Percentiles rank a stretch among this genome's conserved stretches.
These are phyloP conservation scores for Clarireedia hainanense DNA, from an alignment of 2,329 filamentous ascomycete species.

Conservation along the genomic window DNA sequence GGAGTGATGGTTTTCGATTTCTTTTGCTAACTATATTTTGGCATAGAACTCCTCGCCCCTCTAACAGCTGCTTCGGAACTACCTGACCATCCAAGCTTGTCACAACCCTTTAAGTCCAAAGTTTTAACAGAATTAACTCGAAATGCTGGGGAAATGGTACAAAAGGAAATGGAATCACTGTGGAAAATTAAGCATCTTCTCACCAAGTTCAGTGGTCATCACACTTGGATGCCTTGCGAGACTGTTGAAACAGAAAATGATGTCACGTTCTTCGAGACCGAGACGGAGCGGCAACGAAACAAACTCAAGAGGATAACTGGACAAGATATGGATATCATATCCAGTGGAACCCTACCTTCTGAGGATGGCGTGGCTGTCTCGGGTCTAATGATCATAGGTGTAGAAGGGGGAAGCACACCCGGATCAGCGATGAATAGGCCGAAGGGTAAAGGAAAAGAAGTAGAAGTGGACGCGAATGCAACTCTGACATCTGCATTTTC, in stretches of 20 bases:
- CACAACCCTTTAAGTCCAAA: slow-evolving; percentile 65
- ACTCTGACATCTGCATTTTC: background rate
- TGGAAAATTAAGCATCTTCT: slow-evolving; percentile 69
- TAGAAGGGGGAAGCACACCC: slow-evolving; percentile 1
- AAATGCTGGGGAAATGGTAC: slow-evolving; percentile 63
- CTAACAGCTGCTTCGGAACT: slow-evolving; percentile 69
- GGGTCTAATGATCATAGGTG: slow-evolving; percentile 5
- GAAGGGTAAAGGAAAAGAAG: slow-evolving; percentile 1
- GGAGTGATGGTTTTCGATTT: background rate
- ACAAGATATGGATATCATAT: slow-evolving; percentile 22
- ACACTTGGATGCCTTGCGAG: slow-evolving; percentile 56
- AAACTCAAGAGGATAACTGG: slow-evolving; percentile 17
- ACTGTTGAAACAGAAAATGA: slow-evolving; percentile 50
- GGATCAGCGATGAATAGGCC: background rate
- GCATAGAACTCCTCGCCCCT: slow-evolving; percentile 62
- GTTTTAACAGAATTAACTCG: slow-evolving; percentile 63
- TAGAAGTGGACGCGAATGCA: background rate
- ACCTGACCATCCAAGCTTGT: slow-evolving; percentile 65
- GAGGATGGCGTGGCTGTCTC: slow-evolving; percentile 15
- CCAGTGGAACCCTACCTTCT: slow-evolving; percentile 19
- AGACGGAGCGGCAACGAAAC: slow-evolving; percentile 18
- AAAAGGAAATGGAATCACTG: slow-evolving; percentile 64
- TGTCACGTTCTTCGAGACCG: slow-evolving; percentile 39
- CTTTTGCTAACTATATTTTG: slow-evolving; percentile 25
- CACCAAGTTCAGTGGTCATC: slow-evolving; percentile 67